Evolutionary conservation across 495 filamentous ascomycete genomes (phyloP), one percentile per base, ranked within the genome.

Genomic region (Aspergillus bridgeri): DNA sequence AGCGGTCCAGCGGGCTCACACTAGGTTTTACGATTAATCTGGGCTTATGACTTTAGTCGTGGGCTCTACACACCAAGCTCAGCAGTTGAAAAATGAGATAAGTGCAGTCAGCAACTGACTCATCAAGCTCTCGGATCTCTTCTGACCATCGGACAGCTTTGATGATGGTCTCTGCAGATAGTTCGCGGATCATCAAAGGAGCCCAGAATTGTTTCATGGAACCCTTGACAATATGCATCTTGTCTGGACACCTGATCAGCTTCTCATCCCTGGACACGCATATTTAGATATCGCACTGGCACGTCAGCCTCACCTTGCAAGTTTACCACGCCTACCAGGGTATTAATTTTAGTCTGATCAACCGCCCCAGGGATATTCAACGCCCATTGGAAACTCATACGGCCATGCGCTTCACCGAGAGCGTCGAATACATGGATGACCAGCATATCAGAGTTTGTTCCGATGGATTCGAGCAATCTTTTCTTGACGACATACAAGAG

Each of bases 401-500:
- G 55, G 21, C 60, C 60, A 24, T 58, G 60, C 15, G 13, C 48
- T 48, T 62, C 60, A 19, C 55, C 60, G 15, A 46, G 17, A 5
- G 55, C 60, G 46, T 62, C 56, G 17, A 51, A 58, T 0, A 21
- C 60, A 51, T 62, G 60, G 8, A 62, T 47, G 2, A 58, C 24
- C 5, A 62, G 42, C 60, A 58, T 62, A 24, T 62, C 55, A 15
- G 45, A 42, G 18, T 52, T 46, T 0, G 48, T 33, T 1, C 66
- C 64, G 8, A 75, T 79, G 54, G 60, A 59, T 29, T 43, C 53
- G 11, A 63, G 44, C 15, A 63, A 22, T 2, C 18, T 13, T 5
- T 45, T 46, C 53, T 57, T 63, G 23, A 59, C 44, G 2, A 63
- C 27, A 20, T 63, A 63, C 15, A 59, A n/a, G 9, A 63, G 47